phyloP scores from a whole-genome alignment of 2,329 filamentous ascomycete species.

The Fusarium sulawesiense region DNA sequence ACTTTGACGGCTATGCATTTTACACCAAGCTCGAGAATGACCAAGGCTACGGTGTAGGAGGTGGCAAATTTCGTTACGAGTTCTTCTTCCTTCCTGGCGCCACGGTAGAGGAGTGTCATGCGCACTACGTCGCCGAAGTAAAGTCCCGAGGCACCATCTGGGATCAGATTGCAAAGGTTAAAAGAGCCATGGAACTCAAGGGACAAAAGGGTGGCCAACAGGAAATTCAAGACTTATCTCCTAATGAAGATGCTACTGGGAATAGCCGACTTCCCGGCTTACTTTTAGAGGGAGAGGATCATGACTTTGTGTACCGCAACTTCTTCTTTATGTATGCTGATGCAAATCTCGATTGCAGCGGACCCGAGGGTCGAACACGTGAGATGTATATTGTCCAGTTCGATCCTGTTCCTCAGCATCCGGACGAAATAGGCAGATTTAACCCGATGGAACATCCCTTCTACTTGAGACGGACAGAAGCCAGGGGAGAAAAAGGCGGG shows the following conservation, averaged over 20 bases:
- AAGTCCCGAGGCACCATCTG: conserved; percentile 15
- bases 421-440: not conserved
- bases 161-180: conserved; percentile 11
- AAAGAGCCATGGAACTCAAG: conserved; percentile 1
- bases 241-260: not conserved
- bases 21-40: not conserved
- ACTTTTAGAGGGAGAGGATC: not conserved
- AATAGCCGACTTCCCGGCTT: not conserved
- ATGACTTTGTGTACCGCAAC: not conserved
- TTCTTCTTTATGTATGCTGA: not conserved
- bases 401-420: not conserved
- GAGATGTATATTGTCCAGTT: not conserved
- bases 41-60: not conserved
- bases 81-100: conserved; percentile 11
- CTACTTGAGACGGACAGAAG: not conserved
- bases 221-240: not conserved
- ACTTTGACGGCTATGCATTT: not conserved
- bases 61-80: not conserved
- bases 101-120: conserved; percentile 2
- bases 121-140: conserved; percentile 9
- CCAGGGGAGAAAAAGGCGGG: not conserved
- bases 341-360: not conserved
- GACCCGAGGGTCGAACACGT: not conserved
- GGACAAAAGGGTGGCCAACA: not conserved
- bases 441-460: not conserved